These are phyloP conservation scores for Clitoria ternatea DNA, from an alignment of 306 rosid genomes.

Conservation along the genomic window DNA sequence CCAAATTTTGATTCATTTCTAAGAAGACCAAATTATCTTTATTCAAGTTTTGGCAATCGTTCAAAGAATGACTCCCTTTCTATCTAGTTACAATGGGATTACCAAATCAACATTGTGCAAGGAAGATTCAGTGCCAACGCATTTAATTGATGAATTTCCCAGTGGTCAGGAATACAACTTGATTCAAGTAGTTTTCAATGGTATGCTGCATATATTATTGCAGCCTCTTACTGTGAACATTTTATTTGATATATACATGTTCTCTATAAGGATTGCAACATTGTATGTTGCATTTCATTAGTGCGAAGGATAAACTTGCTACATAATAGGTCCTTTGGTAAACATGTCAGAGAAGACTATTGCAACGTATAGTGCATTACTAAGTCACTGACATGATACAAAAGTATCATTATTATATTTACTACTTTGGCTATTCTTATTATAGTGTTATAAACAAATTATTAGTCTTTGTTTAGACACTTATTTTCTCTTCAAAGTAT, in stretches of 20 bases:
- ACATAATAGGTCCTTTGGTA: too few species aligned
- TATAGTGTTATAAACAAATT: background rate
- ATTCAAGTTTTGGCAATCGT: constrained; percentile 42
- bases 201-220: constrained; percentile 34
- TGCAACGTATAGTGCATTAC: background rate
- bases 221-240: background rate
- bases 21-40: constrained; percentile 40
- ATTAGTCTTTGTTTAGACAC: too few species aligned
- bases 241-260: background rate
- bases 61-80: constrained; percentile 50
- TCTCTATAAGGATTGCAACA: background rate
- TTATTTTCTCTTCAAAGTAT: too few species aligned
- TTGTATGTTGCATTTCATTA: background rate
- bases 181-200: constrained; percentile 79
- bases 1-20: constrained; percentile 48
- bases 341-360: too few species aligned
- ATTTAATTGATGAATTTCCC: constrained; percentile 55
- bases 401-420: background rate
- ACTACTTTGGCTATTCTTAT: background rate
- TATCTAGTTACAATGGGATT: constrained; percentile 39
- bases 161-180: constrained; percentile 64
- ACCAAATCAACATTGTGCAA: constrained; percentile 41
- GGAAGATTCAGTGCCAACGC: constrained; percentile 31
- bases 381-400: background rate
- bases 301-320: too few species aligned